phyloP scores from a whole-genome alignment of 257 asterid species.

The Jacaranda mimosifolia region DNA sequence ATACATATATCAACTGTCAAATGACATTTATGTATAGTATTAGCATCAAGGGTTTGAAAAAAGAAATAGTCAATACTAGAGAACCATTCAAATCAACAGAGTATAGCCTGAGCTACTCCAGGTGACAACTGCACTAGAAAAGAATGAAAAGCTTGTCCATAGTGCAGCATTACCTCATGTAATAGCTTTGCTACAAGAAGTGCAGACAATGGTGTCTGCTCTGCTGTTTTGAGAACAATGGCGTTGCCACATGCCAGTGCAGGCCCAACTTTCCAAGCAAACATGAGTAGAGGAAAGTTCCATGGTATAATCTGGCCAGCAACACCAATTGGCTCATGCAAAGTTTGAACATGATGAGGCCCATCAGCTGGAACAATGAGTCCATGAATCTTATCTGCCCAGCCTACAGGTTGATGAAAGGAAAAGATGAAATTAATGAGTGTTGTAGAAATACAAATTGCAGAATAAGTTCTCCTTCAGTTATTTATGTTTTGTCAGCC shows the following conservation, averaged over 20 bases:
- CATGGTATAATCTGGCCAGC: slow-evolving; percentile 97
- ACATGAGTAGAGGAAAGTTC: slow-evolving; percentile 95
- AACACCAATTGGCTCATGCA: slow-evolving; percentile 98
- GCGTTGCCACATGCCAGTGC: slow-evolving; percentile 93
- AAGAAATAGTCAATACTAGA: not conserved
- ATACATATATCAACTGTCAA: slow-evolving; percentile 27
- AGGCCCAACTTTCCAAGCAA: slow-evolving; percentile 95
- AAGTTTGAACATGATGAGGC: slow-evolving; percentile 85
- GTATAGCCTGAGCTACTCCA: too few species aligned
- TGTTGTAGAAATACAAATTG: not conserved
- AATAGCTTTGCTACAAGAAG: slow-evolving; percentile 75
- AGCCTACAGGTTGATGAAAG: slow-evolving; percentile 61
- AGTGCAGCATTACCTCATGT: slow-evolving; percentile 71
- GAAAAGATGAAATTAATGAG: not conserved
- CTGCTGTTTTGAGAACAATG: slow-evolving; percentile 90
- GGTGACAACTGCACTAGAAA: not conserved
- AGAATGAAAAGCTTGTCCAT: not conserved
- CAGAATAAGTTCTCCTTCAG: not conserved
- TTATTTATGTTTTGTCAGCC: not conserved
- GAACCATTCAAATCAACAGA: not conserved
- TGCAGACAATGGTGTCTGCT: slow-evolving; percentile 97
- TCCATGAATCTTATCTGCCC: slow-evolving; percentile 99
- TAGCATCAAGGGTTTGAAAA: slow-evolving; percentile 8
- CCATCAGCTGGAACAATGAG: slow-evolving; percentile 92
- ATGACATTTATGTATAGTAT: not conserved